phyloP scores from a whole-genome alignment of 768 basidiomycete genomes.

The Lactarius trivialis region DNA sequence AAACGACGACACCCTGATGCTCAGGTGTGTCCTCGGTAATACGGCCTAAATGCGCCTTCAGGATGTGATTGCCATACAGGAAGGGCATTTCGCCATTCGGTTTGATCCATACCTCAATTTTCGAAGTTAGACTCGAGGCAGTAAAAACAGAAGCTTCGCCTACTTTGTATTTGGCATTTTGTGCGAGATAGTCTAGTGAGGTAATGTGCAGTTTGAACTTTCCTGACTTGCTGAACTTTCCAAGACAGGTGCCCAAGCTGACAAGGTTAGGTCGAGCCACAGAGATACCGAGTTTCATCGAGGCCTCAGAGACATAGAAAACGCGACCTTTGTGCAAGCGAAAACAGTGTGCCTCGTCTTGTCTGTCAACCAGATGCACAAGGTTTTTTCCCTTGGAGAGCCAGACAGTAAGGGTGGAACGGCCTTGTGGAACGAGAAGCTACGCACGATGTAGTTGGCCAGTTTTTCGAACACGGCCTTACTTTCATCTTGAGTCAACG shows the following conservation, averaged over 20 bases:
- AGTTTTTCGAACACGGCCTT: slow-evolving; percentile 95
- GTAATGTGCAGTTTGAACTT: slow-evolving; percentile 98
- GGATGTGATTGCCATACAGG: slow-evolving; percentile 96
- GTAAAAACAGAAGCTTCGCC: slow-evolving; percentile 14
- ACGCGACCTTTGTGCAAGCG: slow-evolving; percentile 91
- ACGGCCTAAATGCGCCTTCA: slow-evolving; percentile 97
- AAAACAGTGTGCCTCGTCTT: slow-evolving; percentile 94
- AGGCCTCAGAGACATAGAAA: slow-evolving; percentile 92
- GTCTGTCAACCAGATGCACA: slow-evolving; percentile 89
- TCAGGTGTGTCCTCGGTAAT: slow-evolving; percentile 99
- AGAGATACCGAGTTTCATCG: slow-evolving; percentile 88
- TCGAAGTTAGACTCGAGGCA: neutral
- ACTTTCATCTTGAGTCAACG: slow-evolving; percentile 94
- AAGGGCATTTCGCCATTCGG: slow-evolving; percentile 99
- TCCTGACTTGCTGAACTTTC: slow-evolving; percentile 94
- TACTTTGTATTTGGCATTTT: slow-evolving; percentile 98
- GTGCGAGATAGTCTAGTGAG: slow-evolving; percentile 84
- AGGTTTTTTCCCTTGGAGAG: slow-evolving; percentile 81
- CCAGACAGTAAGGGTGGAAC: neutral
- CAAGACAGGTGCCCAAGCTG: slow-evolving; percentile 92
- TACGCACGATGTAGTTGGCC: slow-evolving; percentile 87
- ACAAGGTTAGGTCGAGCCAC: slow-evolving; percentile 90
- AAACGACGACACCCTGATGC: slow-evolving; percentile 96
- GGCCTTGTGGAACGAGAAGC: neutral
- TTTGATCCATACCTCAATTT: slow-evolving; percentile 89